A percentile compares a stretch with the other conserved stretches of the same genome.
These are phyloP conservation scores for Balakata baccata DNA, from an alignment of 345 rosid genomes.

Conservation along the genomic window DNA sequence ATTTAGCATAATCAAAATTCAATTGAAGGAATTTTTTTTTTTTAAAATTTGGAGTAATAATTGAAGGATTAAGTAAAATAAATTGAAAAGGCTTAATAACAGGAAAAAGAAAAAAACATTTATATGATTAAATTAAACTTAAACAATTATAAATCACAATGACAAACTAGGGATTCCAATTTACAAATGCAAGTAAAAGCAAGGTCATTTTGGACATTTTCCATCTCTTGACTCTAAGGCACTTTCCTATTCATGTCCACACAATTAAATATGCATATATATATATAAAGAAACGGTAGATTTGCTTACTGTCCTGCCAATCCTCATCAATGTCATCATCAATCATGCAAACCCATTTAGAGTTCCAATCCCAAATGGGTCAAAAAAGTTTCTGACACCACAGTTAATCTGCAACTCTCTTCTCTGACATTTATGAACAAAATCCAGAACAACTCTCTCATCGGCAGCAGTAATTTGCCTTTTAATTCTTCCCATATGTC, in stretches of 20 bases:
- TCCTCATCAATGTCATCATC: background rate
- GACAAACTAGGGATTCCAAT: background rate
- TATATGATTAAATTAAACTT: no score
- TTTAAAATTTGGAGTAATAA: no score
- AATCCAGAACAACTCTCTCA: no score
- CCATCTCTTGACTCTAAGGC: background rate
- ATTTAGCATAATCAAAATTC: no score
- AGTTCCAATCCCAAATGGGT: background rate
- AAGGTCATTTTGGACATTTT: background rate
- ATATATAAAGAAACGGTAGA: background rate
- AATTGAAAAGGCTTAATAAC: no score
- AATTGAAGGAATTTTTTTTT: no score
- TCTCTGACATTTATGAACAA: background rate
- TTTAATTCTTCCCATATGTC: background rate
- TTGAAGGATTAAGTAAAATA: no score
- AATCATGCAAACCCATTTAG: background rate
- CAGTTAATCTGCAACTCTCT: background rate
- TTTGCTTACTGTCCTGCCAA: background rate
- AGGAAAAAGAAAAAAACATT: no score
- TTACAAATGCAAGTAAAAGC: background rate
- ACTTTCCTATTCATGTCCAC: background rate
- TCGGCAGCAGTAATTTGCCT: background rate
- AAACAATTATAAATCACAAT: background rate
- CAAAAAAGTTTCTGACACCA: slow-evolving; percentile 11
- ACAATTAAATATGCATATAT: background rate